phyloP scores from a whole-genome alignment of 495 filamentous ascomycete species.

The Penicillium turbatum region DNA sequence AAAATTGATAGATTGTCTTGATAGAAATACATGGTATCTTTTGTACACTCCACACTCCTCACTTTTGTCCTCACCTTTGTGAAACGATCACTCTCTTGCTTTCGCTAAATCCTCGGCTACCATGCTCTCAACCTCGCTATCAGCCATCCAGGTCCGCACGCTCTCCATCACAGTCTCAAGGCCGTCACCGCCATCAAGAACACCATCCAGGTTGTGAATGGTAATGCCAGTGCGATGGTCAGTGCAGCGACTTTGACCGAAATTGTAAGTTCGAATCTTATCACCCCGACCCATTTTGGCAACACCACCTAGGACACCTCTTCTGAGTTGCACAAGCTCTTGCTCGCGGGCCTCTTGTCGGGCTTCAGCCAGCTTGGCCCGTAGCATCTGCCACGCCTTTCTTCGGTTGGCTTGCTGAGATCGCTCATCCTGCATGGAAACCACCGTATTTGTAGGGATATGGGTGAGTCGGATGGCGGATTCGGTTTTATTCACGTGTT shows the following conservation, averaged over 20 bases:
- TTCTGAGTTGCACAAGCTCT: conserved; percentile 63
- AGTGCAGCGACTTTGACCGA: conserved; percentile 84
- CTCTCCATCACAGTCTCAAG: conserved; percentile 78
- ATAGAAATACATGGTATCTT: conserved; percentile 22
- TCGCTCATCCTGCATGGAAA: conserved; percentile 86
- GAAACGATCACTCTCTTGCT: conserved; percentile 4
- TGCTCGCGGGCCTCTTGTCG: conserved; percentile 82
- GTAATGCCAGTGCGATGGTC: conserved; percentile 87
- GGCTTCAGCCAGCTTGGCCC: conserved; percentile 75
- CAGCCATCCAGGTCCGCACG: conserved; percentile 71
- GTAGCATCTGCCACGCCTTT: conserved; percentile 79
- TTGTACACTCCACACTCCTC: conserved; percentile 9
- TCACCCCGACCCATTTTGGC: conserved; percentile 80
- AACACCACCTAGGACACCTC: conserved; percentile 71
- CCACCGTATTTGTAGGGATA: conserved; percentile 77
- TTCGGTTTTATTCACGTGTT: conserved; percentile 98
- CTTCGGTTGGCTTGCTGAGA: conserved; percentile 88
- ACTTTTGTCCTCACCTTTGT: background rate
- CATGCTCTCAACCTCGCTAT: conserved; percentile 70
- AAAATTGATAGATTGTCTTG: conserved; percentile 8
- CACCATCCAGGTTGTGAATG: conserved; percentile 74
- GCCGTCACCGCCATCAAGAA: conserved; percentile 66
- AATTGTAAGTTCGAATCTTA: conserved; percentile 96
- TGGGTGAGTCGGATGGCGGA: conserved; percentile 92
- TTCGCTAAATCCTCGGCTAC: conserved; percentile 45